These are phyloP conservation scores for Penicillium roqueforti DNA, from an alignment of 495 filamentous ascomycete species.

Conservation along the genomic window DNA sequence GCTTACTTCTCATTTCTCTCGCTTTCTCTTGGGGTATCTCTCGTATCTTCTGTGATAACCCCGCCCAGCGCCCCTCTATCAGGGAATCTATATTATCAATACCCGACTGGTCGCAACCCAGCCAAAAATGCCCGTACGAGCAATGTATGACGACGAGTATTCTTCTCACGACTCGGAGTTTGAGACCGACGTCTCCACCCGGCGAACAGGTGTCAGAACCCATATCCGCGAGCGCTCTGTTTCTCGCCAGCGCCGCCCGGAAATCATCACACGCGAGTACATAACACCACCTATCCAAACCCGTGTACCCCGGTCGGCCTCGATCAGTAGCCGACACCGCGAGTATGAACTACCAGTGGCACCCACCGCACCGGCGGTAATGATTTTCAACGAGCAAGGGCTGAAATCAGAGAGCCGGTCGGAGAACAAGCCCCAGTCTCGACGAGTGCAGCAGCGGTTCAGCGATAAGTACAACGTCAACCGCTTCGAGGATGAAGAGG, in stretches of 20 bases:
- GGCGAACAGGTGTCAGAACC: slow-evolving; percentile 22
- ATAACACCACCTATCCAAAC: slow-evolving; percentile 22
- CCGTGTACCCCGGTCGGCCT: slow-evolving; percentile 37
- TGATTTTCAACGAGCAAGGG: slow-evolving; percentile 26
- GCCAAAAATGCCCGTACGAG: slow-evolving; percentile 20
- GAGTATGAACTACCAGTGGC: slow-evolving; percentile 11
- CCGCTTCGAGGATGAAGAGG: slow-evolving; percentile 36
- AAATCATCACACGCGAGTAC: slow-evolving; percentile 10
- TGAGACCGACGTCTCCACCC: slow-evolving; percentile 39
- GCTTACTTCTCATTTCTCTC: slow-evolving; percentile 1
- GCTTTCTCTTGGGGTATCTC: not conserved
- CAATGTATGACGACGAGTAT: slow-evolving; percentile 15
- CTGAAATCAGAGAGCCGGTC: slow-evolving; percentile 12
- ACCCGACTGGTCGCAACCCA: not conserved
- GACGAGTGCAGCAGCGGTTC: slow-evolving; percentile 20
- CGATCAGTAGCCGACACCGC: slow-evolving; percentile 38
- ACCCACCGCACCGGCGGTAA: slow-evolving; percentile 13
- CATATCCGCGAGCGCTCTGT: slow-evolving; percentile 31
- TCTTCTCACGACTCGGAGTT: slow-evolving; percentile 35
- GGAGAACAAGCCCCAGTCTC: slow-evolving; percentile 17
- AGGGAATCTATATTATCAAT: not conserved
- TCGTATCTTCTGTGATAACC: slow-evolving; percentile 2
- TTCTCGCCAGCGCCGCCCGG: slow-evolving; percentile 36
- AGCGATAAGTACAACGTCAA: slow-evolving; percentile 1
- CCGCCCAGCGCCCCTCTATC: slow-evolving; percentile 11